A percentile compares a stretch with the other conserved stretches of the same genome.
phyloP scores from a whole-genome alignment of 2,329 filamentous ascomycete species.

The Trichoderma semiorbis region DNA sequence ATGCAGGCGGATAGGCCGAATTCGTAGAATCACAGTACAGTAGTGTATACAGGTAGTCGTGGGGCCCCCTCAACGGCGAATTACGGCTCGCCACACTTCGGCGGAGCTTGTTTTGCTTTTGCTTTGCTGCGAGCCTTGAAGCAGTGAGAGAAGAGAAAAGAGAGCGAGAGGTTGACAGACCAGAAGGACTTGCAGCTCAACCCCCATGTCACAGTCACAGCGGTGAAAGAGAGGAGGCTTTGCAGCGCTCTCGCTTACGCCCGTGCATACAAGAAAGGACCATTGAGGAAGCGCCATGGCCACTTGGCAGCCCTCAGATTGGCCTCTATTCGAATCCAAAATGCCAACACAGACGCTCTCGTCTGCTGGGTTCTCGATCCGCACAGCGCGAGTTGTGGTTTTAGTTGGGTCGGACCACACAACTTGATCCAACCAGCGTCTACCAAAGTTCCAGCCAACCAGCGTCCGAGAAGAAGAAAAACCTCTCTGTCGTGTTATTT shows the following conservation, averaged over 20 bases:
- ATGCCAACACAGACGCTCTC: background rate
- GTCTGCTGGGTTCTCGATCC: background rate
- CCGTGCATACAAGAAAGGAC: background rate
- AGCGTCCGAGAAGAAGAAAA: background rate
- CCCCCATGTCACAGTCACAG: background rate
- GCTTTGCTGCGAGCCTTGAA: background rate
- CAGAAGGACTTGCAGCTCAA: background rate
- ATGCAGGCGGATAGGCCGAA: background rate
- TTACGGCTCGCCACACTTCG: conserved; percentile 17
- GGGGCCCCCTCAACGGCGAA: conserved; percentile 13
- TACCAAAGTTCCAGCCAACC: background rate
- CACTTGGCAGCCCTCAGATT: conserved; percentile 1
- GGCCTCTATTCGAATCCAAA: background rate
- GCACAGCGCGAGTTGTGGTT: background rate
- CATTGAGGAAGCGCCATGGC: background rate
- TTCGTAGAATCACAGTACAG: background rate
- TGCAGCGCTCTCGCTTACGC: background rate
- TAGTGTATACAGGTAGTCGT: background rate
- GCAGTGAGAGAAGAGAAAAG: background rate
- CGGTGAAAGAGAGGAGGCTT: background rate
- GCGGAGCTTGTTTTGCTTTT: background rate
- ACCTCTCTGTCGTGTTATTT: background rate
- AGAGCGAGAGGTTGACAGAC: background rate
- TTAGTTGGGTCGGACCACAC: background rate
- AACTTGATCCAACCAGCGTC: background rate